Percentiles rank a stretch among this genome's conserved stretches.
These are phyloP conservation scores for Geranomyces variabilis DNA, from an alignment of 192 early-diverging fungal species.

Conservation along the genomic window DNA sequence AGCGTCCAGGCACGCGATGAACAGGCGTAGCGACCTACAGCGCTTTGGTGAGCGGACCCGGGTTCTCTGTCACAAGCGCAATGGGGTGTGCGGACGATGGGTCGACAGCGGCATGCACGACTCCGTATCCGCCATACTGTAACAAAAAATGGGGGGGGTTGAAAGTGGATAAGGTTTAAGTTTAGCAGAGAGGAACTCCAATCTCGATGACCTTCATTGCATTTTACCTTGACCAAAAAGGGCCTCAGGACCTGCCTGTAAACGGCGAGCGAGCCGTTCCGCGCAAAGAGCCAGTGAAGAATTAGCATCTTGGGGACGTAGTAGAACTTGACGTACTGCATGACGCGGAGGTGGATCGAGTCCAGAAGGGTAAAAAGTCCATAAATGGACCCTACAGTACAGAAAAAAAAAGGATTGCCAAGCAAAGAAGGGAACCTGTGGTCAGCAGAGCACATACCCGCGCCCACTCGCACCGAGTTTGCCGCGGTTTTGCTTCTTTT, in stretches of 20 bases:
- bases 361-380: slow-evolving; percentile 52
- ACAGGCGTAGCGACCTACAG: background rate
- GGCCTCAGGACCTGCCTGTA: slow-evolving; percentile 48
- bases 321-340: slow-evolving; percentile 39
- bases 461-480: too few relatives aligned
- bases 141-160: slow-evolving; percentile 6
- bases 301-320: slow-evolving; percentile 49
- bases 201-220: background rate
- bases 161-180: too few relatives aligned
- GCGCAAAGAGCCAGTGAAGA: slow-evolving; percentile 51
- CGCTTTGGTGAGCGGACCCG: background rate
- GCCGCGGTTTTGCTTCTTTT: too few relatives aligned
- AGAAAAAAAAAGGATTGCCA: too few relatives aligned
- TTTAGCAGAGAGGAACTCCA: background rate
- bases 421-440: too few relatives aligned
- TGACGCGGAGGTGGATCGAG: slow-evolving; percentile 31
- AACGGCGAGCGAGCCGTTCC: slow-evolving; percentile 45
- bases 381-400: slow-evolving; percentile 49
- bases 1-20: too few relatives aligned
- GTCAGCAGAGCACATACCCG: too few relatives aligned
- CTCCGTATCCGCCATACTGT: slow-evolving; percentile 29
- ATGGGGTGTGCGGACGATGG: background rate
- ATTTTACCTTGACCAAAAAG: slow-evolving; percentile 12
- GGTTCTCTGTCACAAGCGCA: slow-evolving; percentile 16
- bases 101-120: slow-evolving; percentile 15